Evolutionary conservation across 495 filamentous ascomycete species (phyloP), one percentile per base, ranked within the genome.

Genomic region (Neurospora sp.): DNA sequence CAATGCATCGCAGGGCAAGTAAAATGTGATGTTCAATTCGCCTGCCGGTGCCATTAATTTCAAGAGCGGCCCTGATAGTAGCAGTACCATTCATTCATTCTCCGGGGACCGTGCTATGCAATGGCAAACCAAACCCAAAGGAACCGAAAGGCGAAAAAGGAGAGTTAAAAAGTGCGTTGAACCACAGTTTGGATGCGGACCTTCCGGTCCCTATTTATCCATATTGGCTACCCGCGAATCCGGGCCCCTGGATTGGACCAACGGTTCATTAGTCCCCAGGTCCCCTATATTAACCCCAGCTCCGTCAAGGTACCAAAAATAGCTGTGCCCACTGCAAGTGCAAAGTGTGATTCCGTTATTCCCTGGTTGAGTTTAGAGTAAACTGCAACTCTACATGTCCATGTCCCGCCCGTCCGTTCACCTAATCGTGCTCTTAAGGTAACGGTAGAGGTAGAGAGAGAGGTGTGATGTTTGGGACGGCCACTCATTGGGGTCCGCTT

Each of bases 211-310:
- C 77, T 76, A 77, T 78, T 78, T 81, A 81, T 78, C 79, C 79
- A 81, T 54, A 81, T 80, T 81, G 78, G 54, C 71, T 70, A 70
- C 74, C 78, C 74, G 75, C 72, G 73, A 80, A 78, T 77, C 77
- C 72, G 83, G 78, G 46, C 76, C 80, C 78, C 79, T 79, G 79
- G 81, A 85, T 79, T 81, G 79, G 79, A 7, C 54, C 5, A 66
- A 62, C 27, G 6, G 11, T 31, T 60, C 49, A 27, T 27, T 54
- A 23, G 18, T 49, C 44, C 44, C 44, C 44, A 49, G 23, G 54
- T 62, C 54, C 54, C 23, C 12, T 62, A 62, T 16, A 62, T 31
- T 31, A 31, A 23, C 5, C 12, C 23, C n/a, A n/a, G n/a, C n/a
- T n/a, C n/a, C n/a, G n/a, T n/a, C n/a, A n/a, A 31, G 54, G 4